Evolutionary conservation across 164 flowering plant species (phyloP).

Genomic region (Stephania yunnanensis): DNA sequence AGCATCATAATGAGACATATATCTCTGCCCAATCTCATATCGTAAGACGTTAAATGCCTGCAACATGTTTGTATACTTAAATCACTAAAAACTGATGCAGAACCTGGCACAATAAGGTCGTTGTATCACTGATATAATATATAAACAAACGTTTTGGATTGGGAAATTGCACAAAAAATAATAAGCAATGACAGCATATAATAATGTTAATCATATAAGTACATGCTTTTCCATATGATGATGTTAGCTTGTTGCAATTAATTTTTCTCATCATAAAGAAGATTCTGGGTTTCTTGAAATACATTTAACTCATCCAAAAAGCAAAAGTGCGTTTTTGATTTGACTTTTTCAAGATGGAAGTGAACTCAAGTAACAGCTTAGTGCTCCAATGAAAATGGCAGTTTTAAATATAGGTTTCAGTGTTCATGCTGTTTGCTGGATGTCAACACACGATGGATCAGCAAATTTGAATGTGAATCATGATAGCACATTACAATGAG

Average conservation of each 20-base stretch:
- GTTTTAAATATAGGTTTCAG: not conserved
- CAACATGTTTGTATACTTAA: constrained; percentile 40
- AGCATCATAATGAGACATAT: constrained; percentile 82
- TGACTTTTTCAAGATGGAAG: not conserved
- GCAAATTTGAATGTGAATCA: not conserved
- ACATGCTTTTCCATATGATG: no score
- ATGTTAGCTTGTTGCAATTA: no score
- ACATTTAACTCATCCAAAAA: not conserved
- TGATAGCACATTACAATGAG: not conserved
- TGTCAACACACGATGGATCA: not conserved
- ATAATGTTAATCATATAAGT: no score
- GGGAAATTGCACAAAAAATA: not conserved
- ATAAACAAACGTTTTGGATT: not conserved
- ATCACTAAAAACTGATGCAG: constrained; percentile 21
- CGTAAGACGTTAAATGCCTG: constrained; percentile 90
- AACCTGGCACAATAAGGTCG: constrained; percentile 23
- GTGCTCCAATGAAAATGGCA: not conserved
- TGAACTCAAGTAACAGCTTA: no score
- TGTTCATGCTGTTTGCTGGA: not conserved
- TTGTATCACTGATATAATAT: not conserved
- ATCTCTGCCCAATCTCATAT: constrained; percentile 90
- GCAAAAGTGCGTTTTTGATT: not conserved
- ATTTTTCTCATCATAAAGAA: no score
- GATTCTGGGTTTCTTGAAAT: no score
- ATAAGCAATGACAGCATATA: not conserved